Evolutionary conservation across 345 rosid genomes (phyloP).

Genomic region (Dovyalis caffra): DNA sequence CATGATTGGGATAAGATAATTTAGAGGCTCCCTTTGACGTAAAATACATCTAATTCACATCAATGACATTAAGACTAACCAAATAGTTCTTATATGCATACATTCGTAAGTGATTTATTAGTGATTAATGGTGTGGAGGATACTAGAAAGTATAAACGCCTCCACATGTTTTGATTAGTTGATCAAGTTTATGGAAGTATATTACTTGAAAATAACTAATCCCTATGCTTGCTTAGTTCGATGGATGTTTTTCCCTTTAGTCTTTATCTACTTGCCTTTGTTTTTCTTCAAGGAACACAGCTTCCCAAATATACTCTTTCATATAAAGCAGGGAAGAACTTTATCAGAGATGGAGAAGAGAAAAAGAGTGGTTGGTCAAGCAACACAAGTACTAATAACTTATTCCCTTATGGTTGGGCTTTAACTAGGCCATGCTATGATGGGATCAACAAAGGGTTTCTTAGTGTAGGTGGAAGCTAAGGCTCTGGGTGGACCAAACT

Average conservation of each 20-base stretch:
- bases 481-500: constrained; percentile 26
- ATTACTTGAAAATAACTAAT: neutral
- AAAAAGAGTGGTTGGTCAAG: constrained; percentile 7
- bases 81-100: no score
- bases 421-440: constrained; percentile 26
- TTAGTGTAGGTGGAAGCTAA: constrained; percentile 24
- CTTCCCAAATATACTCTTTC: constrained; percentile 55
- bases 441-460: constrained; percentile 36
- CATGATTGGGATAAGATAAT: constrained; percentile 15
- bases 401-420: constrained; percentile 7
- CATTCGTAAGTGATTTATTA: no score
- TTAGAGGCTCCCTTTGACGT: neutral
- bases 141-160: neutral
- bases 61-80: neutral
- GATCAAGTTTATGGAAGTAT: no score
- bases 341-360: neutral
- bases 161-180: no score
- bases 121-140: neutral
- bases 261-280: constrained; percentile 26
- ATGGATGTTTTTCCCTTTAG: constrained; percentile 16
- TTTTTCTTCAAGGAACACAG: constrained; percentile 33
- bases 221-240: neutral
- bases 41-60: neutral
- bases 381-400: neutral
- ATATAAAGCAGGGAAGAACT: constrained; percentile 31